A percentile compares a stretch with the other conserved stretches of the same genome.
phyloP scores from a whole-genome alignment of 192 early-diverging fungal species.

The Backusella psychrophila region DNA sequence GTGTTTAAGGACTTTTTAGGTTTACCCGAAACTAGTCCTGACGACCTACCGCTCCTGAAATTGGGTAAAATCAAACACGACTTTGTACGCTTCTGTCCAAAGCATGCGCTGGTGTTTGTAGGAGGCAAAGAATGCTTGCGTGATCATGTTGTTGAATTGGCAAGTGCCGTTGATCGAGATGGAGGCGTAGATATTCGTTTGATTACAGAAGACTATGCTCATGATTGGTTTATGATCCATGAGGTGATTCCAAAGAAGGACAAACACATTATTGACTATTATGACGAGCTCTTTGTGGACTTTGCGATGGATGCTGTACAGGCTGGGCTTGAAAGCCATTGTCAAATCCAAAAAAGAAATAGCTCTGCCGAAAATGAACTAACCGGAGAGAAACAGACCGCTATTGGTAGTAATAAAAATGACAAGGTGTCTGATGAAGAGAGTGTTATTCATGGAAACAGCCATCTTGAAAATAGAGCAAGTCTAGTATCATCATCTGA shows the following conservation, averaged over 20 bases:
- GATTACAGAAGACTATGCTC: constrained; percentile 23
- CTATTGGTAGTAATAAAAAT: background rate
- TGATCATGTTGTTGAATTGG: constrained; percentile 25
- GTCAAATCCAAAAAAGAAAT: background rate
- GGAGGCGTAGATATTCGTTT: constrained; percentile 11
- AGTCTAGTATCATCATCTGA: background rate
- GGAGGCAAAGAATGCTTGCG: constrained; percentile 29
- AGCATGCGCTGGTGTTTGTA: constrained; percentile 18
- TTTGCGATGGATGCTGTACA: constrained; percentile 11
- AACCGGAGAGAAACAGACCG: background rate
- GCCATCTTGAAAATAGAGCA: background rate
- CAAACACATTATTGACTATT: constrained; percentile 12
- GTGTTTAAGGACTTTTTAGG: constrained; percentile 27
- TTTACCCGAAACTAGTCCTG: background rate
- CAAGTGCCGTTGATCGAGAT: constrained; percentile 1
- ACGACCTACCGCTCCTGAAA: constrained; percentile 10
- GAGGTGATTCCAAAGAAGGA: constrained; percentile 28
- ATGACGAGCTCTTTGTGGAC: constrained; percentile 26
- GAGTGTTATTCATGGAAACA: background rate
- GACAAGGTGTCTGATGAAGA: background rate
- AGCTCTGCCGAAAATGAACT: background rate
- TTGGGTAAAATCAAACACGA: constrained; percentile 7
- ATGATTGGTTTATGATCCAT: constrained; percentile 39
- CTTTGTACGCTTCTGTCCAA: constrained; percentile 18
- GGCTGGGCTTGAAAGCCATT: background rate